Base-by-base conservation (phyloP, 176 grass and related monocot species). In the Stipa capillata region DNA sequence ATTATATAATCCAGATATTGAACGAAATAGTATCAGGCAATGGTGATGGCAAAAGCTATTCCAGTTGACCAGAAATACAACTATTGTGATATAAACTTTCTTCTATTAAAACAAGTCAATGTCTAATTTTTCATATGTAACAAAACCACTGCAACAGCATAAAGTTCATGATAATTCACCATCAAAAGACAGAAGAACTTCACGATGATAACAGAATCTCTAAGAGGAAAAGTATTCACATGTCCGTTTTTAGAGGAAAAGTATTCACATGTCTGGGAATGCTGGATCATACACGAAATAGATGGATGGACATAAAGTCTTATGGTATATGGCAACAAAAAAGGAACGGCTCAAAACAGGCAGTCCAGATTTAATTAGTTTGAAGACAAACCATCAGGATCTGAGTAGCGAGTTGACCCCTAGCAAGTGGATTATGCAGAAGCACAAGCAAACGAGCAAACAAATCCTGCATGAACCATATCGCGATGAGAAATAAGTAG, bases 391-490 rank as follows among this genome's bases (percentile, higher is more conserved):
- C 95, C 82, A 83, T 94, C 73, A 97, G 81, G 73, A 97, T 92
- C 51, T 97, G 95, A 71, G 91, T 85, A 52, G 89, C 91, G 33
- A 92, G 84, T 79, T 94, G 89, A 31, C 91, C 91, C 83, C 95
- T 92, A 74, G 95, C 85, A 85, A 97, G 85, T 82, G 95, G 95
- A 87, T 97, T 82, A 72, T 97, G 92, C 80, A 97, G 77, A 89
- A 97, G 95, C 51, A 97, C 95, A 69, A 92, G 79, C 53, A 97
- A 90, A 78, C 95, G 92, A 90, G 95, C 95, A 81, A 94, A 97
- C 74, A 97, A 86, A 79, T 97, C 91, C 95, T 97, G 72, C 80
- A 89, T 74, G 55, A 73, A 47, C 29, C 20, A 29, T 20, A 34
- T 51, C 31, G 44, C n/a, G 33, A 80, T 85, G 32, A 83, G 57